Base-by-base conservation (phyloP, 2,329 filamentous ascomycete species). In the Ophiostoma ips region DNA sequence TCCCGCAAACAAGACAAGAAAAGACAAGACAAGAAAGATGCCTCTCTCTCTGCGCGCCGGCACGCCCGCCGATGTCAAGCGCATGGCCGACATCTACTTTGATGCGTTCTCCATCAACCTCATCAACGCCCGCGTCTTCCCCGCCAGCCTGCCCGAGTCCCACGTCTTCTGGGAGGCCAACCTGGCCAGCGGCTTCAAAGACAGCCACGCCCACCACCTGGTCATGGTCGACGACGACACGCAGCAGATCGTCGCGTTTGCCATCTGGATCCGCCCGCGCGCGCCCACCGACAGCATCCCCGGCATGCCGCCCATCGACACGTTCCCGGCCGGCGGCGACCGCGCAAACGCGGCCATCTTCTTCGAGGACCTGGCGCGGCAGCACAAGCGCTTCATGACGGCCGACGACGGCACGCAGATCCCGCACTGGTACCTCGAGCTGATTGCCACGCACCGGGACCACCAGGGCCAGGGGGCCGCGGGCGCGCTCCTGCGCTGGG, bases 381-480 rank as follows among this genome's bases (percentile, higher is more conserved):
- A 61, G 24, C 68, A 69, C 35, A 55, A 57, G 13, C 58, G 59
- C 40, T 59, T 67, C 33, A 70, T 73, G 63, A 62, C 59, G 0
- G 60, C 58, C 4, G 0, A 60, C 57, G 2, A 63, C 60, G 31
- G 38, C n/a, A 19, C 24, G 28, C 48, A 37, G 21, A 35, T 40
- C 7, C 65, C 60, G 51, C 74, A 76, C 55, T 71, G 68, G 62
- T 71, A 67, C 53, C 62, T 78, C 10, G 71, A 73, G 54, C 55
- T 75, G 7, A 57, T 77, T 3, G 68, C 63, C 2, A 71, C 70
- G 11, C 60, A 63, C 40, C 61, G 59, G 3, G 65, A 63, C 16
- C 64, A 64, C 53, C 71, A 73, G 58, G 66, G 73, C 1, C 66
- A 62, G 36, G 74, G 75, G 0, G 66, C 68, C 0, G 71, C 66